Evolutionary conservation across 306 rosid genomes (phyloP).

Genomic region (Malus fusca): DNA sequence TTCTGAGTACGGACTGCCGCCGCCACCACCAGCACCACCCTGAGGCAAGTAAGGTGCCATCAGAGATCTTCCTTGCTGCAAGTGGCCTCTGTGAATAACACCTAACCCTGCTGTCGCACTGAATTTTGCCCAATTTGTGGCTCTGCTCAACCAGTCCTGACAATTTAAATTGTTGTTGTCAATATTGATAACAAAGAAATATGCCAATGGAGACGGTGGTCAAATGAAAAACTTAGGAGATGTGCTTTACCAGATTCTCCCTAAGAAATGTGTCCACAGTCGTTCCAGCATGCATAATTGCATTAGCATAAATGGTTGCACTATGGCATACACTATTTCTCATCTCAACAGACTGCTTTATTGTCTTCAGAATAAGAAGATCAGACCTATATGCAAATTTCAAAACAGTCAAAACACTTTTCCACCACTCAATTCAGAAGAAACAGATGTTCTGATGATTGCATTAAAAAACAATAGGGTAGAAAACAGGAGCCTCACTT

Average conservation of each 20-base stretch:
- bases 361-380: conserved; percentile 92
- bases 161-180: conserved; percentile 9
- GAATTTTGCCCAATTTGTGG: conserved; percentile 95
- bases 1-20: conserved; percentile 91
- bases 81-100: conserved; percentile 91
- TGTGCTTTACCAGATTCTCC: conserved; percentile 66
- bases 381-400: conserved; percentile 58
- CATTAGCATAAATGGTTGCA: conserved; percentile 95
- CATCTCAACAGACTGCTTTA: conserved; percentile 96
- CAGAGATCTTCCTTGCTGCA: conserved; percentile 89
- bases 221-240: neutral
- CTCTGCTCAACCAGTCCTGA: conserved; percentile 97
- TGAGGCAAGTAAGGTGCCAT: conserved; percentile 99
- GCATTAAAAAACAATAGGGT: conserved; percentile 2
- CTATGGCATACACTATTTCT: conserved; percentile 96
- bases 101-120: conserved; percentile 97
- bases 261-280: conserved; percentile 91
- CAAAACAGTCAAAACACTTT: conserved; percentile 13
- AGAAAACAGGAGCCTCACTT: conserved; percentile 53
- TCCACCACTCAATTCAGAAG: conserved; percentile 3
- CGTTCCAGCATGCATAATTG: conserved; percentile 96
- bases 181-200: conserved; percentile 3
- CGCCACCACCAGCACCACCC: conserved; percentile 73
- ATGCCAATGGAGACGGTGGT: neutral
- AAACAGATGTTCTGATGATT: neutral